Evolutionary conservation across 805 yeast genomes (phyloP).

Genomic region (Saturnispora hagleri): DNA sequence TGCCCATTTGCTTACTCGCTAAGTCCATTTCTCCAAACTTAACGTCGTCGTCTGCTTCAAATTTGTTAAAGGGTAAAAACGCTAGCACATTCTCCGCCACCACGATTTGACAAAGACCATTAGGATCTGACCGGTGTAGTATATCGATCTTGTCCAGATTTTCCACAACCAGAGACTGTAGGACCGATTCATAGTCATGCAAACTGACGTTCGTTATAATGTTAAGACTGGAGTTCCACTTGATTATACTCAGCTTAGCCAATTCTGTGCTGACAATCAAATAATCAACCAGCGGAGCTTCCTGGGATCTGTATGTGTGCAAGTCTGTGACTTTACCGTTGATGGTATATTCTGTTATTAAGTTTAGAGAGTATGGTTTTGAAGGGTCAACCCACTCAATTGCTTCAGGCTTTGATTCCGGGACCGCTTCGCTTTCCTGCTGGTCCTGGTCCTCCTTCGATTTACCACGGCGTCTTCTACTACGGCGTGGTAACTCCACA

Average conservation of each 20-base stretch:
- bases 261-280: conserved; percentile 56
- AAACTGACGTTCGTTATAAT: conserved; percentile 64
- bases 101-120: conserved; percentile 43
- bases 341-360: conserved; percentile 58
- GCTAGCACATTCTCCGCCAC: conserved; percentile 63
- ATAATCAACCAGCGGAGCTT: conserved; percentile 42
- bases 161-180: conserved; percentile 42
- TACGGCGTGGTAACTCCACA: neutral
- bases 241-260: conserved; percentile 71
- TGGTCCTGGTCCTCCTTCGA: conserved; percentile 8
- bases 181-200: conserved; percentile 75
- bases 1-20: neutral
- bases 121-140: conserved; percentile 53
- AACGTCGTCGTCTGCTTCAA: conserved; percentile 34
- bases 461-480: neutral
- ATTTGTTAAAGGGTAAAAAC: conserved; percentile 52
- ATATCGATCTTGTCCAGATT: conserved; percentile 30
- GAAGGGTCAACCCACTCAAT: conserved; percentile 14
- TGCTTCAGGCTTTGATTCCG: conserved; percentile 10
- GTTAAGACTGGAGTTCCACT: conserved; percentile 52
- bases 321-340: conserved; percentile 62
- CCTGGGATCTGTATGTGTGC: conserved; percentile 39
- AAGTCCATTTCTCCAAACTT: conserved; percentile 16
- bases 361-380: conserved; percentile 25
- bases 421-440: conserved; percentile 12